Base-by-base conservation (phyloP, 2,329 filamentous ascomycete genomes). In the Fusarium sp. region DNA sequence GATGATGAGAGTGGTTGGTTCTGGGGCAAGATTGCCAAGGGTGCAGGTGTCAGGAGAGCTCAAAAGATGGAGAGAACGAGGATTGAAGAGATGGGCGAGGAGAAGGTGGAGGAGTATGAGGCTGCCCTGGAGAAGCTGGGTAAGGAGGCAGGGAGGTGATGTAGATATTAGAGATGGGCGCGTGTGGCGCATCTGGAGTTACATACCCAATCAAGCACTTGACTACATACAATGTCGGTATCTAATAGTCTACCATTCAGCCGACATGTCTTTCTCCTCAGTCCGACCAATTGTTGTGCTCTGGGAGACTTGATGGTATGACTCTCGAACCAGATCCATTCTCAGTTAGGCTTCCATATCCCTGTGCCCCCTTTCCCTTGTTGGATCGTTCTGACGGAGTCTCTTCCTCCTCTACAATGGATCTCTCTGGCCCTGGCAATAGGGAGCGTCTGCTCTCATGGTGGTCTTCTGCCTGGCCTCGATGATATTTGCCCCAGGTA, bases 1-100 rank as follows among this genome's bases (percentile, higher is more conserved):
- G 90, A 93, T 73, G 86, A 87, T 3, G 94, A 99, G 80, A 93
- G 90, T 20, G 87, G 91, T 46, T 97, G 96, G 94, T 99, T 98
- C 80, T 93, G 92, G 87, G 91, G 91, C 64, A 91, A 92, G 73
- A 90, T 98, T 67, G 91, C 89, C 23, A 85, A 83, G 62, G 83
- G 89, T 4, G 78, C 81, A 62, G 82, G 87, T 7, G 77, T 87
- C 13, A 78, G 80, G 60, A 80, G 83, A 51, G 76, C 75, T 1
- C 76, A 76, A 25, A 82, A 79, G 72, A 83, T 89, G 20, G 83
- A 83, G 67, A 80, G 86, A 63, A 78, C 84, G 4, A 78, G 81
- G 40, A 76, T 88, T 23, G 77, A 80, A 7, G 80, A 81, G 68
- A 87, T 87, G 72, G 73, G 71, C 11, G 83, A 86, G 70, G 81